Base-by-base conservation (phyloP, 495 filamentous ascomycete species). In the Talaromyces borbonicus region DNA sequence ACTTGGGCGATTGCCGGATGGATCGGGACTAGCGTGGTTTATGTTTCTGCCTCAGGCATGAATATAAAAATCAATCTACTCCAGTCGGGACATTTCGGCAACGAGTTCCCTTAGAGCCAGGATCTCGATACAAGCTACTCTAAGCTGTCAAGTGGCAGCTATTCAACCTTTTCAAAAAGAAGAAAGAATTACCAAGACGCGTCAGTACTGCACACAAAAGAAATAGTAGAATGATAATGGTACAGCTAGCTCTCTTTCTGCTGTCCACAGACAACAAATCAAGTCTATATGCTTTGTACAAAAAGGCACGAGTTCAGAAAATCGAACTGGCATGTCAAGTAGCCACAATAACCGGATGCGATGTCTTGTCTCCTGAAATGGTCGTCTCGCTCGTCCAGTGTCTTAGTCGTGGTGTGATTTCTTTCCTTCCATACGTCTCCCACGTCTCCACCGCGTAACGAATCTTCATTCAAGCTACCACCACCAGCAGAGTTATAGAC, bases 211-310 rank as follows among this genome's bases (percentile, higher is more conserved):
- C n/a, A n/a, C n/a, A 30, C 27, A 30, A 44, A 14, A 44, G 41
- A 24, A 25, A 35, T 35, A 20, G 23, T 35, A 22, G 9, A 46
- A n/a, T 35, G 30, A 36, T 48, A 48, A 27, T 48, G 46, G 35
- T 48, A 48, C 46, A 48, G 35, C 35, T 48, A 41, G 19, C 38
- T 41, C 33, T 47, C 27, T 46, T 46, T 46, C 43, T 35, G 43
- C 31, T 23, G 46, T 48, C 37, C 23, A 39, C 14, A 30, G 35
- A 48, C 24, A 25, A 16, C 27, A 30, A 23, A 26, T 39, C 14
- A 36, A 36, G 35, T 48, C 46, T 48, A 48, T 48, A 48, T 48
- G 46, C 46, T 48, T 40, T 48, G 46, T 48, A 48, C 46, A 48
- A 41, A n/a, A 48, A 14, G 31, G 24, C 24, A 47, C 19, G 19